phyloP scores from a whole-genome alignment of 2,329 filamentous ascomycete species.

The Alternaria alternata region DNA sequence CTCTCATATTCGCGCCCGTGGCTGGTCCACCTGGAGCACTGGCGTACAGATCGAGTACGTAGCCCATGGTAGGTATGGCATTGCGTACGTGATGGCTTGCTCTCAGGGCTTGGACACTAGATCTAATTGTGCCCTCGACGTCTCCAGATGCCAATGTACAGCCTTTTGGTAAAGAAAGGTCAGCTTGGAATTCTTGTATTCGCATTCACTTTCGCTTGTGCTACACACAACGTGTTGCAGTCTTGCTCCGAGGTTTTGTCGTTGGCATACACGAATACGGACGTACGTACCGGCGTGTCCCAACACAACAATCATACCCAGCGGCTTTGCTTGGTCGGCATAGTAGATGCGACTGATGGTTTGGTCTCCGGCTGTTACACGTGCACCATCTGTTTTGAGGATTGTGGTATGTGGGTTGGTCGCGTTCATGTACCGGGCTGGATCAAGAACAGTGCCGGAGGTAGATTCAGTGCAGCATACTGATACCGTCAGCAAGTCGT shows the following conservation, averaged over 20 bases:
- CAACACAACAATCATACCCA: conserved; percentile 32
- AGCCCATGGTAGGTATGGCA: conserved; percentile 30
- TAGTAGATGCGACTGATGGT: conserved; percentile 22
- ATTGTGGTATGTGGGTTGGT: conserved; percentile 21
- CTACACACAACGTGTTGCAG: no score
- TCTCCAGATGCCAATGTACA: conserved; percentile 20
- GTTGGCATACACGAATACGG: neutral
- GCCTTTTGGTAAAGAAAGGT: neutral
- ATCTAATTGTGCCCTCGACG: conserved; percentile 22
- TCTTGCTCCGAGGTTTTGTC: no score
- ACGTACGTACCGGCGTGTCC: conserved; percentile 29
- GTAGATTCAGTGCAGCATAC: conserved; percentile 10
- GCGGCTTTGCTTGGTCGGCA: conserved; percentile 16
- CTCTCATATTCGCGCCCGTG: conserved; percentile 14
- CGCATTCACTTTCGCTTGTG: no score
- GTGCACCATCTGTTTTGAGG: conserved; percentile 26
- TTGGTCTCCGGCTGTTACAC: neutral
- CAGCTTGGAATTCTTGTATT: neutral
- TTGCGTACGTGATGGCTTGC: conserved; percentile 22
- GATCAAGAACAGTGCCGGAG: conserved; percentile 15
- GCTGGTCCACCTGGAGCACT: neutral
- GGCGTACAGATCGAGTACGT: conserved; percentile 22
- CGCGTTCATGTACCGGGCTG: conserved; percentile 31
- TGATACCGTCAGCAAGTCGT: neutral
- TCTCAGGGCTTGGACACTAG: conserved; percentile 23